These are phyloP conservation scores for Colletotrichum sp. DNA, from an alignment of 2,329 filamentous ascomycete genomes.

Conservation along the genomic window DNA sequence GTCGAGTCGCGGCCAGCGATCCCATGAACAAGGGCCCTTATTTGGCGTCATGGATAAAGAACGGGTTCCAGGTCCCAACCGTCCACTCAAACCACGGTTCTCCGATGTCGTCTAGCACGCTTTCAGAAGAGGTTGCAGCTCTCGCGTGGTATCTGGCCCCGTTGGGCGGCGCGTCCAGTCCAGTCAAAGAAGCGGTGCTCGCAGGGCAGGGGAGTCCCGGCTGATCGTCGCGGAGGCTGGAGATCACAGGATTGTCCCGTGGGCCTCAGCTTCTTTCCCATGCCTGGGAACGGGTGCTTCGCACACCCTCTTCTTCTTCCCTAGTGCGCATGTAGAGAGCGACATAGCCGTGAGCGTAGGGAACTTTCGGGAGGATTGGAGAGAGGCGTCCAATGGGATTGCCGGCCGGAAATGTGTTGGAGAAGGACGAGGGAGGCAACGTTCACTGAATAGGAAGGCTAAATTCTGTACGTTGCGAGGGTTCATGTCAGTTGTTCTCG, in stretches of 20 bases:
- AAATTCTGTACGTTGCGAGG: neutral
- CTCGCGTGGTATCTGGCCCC: constrained; percentile 18
- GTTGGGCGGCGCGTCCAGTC: neutral
- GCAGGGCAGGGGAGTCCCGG: constrained; percentile 17
- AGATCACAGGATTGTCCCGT: constrained; percentile 25
- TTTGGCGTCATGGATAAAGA: constrained; percentile 3
- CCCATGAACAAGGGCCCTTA: neutral
- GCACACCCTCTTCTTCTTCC: neutral
- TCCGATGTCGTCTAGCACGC: neutral
- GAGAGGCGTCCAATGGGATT: constrained; percentile 18
- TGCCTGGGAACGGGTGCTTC: neutral
- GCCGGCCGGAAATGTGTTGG: neutral
- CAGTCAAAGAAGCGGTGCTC: constrained; percentile 3
- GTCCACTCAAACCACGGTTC: constrained; percentile 3
- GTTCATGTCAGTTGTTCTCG: constrained; percentile 1
- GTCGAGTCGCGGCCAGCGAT: neutral
- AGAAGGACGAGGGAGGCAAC: neutral
- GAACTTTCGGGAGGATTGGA: constrained; percentile 16
- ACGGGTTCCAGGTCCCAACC: neutral
- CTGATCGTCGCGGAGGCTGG: constrained; percentile 25
- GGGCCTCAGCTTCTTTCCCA: constrained; percentile 12
- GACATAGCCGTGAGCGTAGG: neutral
- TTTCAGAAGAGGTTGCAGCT: constrained; percentile 3
- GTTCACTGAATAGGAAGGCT: neutral
- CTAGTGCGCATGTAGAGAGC: neutral